phyloP scores from a whole-genome alignment of 192 early-diverging fungal species.

The Linnemannia exigua region DNA sequence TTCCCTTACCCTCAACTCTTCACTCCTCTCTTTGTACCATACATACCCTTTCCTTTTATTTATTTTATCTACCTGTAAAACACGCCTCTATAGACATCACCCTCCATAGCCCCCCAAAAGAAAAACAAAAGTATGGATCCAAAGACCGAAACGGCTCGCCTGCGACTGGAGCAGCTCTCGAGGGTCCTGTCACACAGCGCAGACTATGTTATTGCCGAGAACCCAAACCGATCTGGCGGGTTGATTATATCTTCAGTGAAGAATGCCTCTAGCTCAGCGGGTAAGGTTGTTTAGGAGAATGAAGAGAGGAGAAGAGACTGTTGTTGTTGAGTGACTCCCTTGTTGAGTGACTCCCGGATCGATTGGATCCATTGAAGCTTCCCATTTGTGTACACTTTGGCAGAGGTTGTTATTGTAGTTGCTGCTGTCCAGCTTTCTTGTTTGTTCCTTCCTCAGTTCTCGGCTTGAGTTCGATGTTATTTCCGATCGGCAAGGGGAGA shows the following conservation, averaged over 20 bases:
- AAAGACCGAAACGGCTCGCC: constrained; percentile 37
- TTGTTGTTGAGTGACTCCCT: too few relatives aligned
- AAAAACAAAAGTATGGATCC: constrained; percentile 39
- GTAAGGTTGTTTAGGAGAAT: constrained; percentile 2
- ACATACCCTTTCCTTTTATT: not conserved
- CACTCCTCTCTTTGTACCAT: not conserved
- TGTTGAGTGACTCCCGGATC: constrained; percentile 1
- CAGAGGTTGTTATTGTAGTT: not conserved
- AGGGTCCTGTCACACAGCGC: constrained; percentile 51
- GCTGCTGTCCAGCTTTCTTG: not conserved
- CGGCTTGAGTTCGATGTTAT: not conserved
- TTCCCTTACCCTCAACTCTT: not conserved
- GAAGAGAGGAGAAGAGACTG: not conserved
- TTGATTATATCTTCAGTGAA: constrained; percentile 54
- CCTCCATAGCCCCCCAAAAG: not conserved
- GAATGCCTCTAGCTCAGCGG: constrained; percentile 14
- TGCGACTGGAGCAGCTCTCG: constrained; percentile 50
- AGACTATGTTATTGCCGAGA: constrained; percentile 55
- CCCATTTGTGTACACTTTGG: not conserved
- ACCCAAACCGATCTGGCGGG: constrained; percentile 41
- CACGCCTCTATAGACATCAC: not conserved
- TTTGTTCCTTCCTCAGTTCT: not conserved
- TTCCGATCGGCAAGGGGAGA: not conserved
- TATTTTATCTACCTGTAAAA: not conserved
- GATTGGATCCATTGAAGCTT: not conserved